Percentiles rank a stretch among this genome's conserved stretches.
These are phyloP conservation scores for Gastrodia elata DNA, from an alignment of 106 monocot species.

Conservation along the genomic window DNA sequence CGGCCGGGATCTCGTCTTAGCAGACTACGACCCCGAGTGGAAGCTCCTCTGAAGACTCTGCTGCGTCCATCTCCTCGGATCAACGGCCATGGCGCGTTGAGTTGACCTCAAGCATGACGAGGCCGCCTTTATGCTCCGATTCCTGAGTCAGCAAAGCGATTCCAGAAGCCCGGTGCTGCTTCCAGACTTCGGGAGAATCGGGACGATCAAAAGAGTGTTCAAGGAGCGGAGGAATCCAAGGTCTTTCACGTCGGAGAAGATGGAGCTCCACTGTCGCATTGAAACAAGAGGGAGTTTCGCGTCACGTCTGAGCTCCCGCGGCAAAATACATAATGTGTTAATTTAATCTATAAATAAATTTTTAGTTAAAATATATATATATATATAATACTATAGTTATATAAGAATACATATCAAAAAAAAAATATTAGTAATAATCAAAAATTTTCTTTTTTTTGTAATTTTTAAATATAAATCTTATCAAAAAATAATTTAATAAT, in stretches of 20 bases:
- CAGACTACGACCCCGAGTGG: conserved; percentile 18
- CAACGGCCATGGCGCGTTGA: conserved; percentile 17
- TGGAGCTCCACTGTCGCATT: no score
- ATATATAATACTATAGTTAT: no score
- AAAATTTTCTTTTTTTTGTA: no score
- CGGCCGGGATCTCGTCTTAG: conserved; percentile 17
- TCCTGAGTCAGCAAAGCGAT: conserved; percentile 4
- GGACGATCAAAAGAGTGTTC: conserved; percentile 25
- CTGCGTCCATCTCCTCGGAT: conserved; percentile 22
- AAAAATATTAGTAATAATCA: no score
- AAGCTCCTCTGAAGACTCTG: conserved; percentile 25
- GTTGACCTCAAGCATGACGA: conserved; percentile 13
- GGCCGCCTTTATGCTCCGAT: conserved; percentile 18
- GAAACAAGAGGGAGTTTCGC: no score
- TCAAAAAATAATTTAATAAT: no score
- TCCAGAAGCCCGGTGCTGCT: conserved; percentile 4
- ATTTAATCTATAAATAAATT: no score
- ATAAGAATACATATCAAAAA: no score
- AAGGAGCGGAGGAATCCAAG: conserved; percentile 18
- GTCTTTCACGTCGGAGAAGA: conserved; percentile 30
- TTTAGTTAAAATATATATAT: no score
- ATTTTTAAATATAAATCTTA: no score
- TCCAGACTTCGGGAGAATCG: conserved; percentile 21
- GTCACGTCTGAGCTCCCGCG: no score
- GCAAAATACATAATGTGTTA: no score